These are phyloP conservation scores for Pseudonectria foliicola DNA, from an alignment of 2,329 filamentous ascomycete genomes.

Conservation along the genomic window DNA sequence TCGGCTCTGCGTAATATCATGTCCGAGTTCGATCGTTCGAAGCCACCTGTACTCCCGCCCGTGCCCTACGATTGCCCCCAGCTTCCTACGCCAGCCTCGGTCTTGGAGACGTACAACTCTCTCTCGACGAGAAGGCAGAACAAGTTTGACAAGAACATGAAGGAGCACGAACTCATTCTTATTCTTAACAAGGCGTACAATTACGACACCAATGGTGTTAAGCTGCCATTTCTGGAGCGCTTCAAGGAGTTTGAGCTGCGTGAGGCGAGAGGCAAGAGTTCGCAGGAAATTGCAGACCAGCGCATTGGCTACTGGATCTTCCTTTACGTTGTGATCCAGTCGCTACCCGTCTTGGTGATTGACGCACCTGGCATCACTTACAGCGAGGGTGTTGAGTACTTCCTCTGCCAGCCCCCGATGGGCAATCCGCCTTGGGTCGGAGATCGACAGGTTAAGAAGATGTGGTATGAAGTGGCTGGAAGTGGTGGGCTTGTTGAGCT, in stretches of 20 bases:
- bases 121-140: slow-evolving; percentile 67
- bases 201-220: slow-evolving; percentile 54
- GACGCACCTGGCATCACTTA: slow-evolving; percentile 65
- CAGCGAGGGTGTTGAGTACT: slow-evolving; percentile 71
- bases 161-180: slow-evolving; percentile 68
- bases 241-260: slow-evolving; percentile 67
- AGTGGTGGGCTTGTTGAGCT: slow-evolving; percentile 50
- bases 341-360: slow-evolving; percentile 68
- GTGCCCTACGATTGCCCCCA: slow-evolving; percentile 84
- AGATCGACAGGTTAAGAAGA: slow-evolving; percentile 54
- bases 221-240: slow-evolving; percentile 57
- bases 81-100: slow-evolving; percentile 60
- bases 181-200: slow-evolving; percentile 80
- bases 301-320: slow-evolving; percentile 76
- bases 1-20: slow-evolving; percentile 72
- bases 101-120: slow-evolving; percentile 57
- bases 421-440: slow-evolving; percentile 69
- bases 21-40: slow-evolving; percentile 81
- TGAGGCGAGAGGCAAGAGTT: slow-evolving; percentile 55
- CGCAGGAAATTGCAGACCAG: slow-evolving; percentile 62
- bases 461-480: slow-evolving; percentile 70
- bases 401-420: slow-evolving; percentile 68
- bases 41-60: slow-evolving; percentile 81
- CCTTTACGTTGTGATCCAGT: slow-evolving; percentile 70
- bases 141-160: slow-evolving; percentile 65